phyloP scores from a whole-genome alignment of 2,329 filamentous ascomycete species.

The Chalara sp. region DNA sequence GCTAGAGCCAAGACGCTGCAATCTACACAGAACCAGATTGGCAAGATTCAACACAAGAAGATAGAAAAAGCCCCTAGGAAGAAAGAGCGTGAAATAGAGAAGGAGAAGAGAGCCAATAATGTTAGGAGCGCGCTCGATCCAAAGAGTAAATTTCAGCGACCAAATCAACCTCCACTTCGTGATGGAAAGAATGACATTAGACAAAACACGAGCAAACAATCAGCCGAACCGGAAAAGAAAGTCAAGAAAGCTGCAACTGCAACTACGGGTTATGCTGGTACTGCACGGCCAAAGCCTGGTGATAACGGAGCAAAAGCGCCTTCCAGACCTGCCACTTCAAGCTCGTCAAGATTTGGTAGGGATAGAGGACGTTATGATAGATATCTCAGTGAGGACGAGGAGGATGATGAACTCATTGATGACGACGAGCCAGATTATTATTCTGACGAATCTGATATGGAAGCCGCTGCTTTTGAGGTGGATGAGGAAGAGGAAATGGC shows the following conservation, averaged over 20 bases:
- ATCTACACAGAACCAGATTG: slow-evolving; percentile 51
- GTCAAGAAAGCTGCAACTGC: slow-evolving; percentile 53
- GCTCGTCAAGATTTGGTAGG: slow-evolving; percentile 16
- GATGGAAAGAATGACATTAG: slow-evolving; percentile 12
- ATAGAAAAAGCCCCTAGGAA: slow-evolving; percentile 58
- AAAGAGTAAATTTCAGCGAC: slow-evolving; percentile 20
- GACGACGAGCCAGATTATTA: slow-evolving; percentile 59
- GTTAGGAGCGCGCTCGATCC: slow-evolving; percentile 20
- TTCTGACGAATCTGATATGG: slow-evolving; percentile 68
- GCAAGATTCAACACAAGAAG: slow-evolving; percentile 69
- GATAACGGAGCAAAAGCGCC: slow-evolving; percentile 22
- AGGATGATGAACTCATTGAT: slow-evolving; percentile 32
- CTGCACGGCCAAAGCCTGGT: slow-evolving; percentile 50
- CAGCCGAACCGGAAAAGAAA: slow-evolving; percentile 41
- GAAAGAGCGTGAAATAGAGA: slow-evolving; percentile 33
- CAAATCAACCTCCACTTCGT: slow-evolving; percentile 7
- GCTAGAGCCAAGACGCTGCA: slow-evolving; percentile 64
- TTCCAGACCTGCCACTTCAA: slow-evolving; percentile 18
- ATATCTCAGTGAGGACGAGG: slow-evolving; percentile 26
- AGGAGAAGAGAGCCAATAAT: slow-evolving; percentile 16
- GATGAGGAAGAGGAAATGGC: slow-evolving; percentile 64
- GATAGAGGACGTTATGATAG: slow-evolving; percentile 25
- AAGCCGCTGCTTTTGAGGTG: slow-evolving; percentile 67
- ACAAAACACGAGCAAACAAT: slow-evolving; percentile 7
- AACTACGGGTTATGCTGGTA: slow-evolving; percentile 61